phyloP scores from a whole-genome alignment of 495 filamentous ascomycete species.

The Penicillium verhagenii region DNA sequence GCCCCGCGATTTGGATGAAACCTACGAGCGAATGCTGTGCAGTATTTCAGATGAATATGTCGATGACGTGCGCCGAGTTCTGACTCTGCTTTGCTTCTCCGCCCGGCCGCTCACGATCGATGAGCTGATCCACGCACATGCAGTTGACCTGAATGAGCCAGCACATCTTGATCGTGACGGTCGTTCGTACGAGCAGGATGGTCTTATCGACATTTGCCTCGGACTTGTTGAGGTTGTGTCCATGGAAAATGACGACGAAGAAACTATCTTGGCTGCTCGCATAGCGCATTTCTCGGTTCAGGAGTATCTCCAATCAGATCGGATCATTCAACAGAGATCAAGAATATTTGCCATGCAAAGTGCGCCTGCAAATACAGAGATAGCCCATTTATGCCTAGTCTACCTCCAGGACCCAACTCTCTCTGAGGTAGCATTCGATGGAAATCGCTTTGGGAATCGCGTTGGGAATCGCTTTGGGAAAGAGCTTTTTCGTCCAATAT shows the following conservation, averaged over 20 bases:
- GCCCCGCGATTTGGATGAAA: constrained; percentile 35
- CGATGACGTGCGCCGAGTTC: constrained; percentile 26
- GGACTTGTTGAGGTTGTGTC: constrained; percentile 27
- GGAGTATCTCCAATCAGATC: constrained; percentile 40
- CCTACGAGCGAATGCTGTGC: constrained; percentile 34
- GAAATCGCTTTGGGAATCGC: too few species aligned
- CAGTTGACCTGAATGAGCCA: constrained; percentile 22
- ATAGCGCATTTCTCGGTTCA: constrained; percentile 43
- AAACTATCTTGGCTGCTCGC: constrained; percentile 10
- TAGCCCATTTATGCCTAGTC: constrained; percentile 30
- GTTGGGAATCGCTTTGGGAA: too few species aligned
- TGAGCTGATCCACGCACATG: constrained; percentile 32
- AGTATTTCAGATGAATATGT: constrained; percentile 22
- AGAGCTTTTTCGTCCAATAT: too few species aligned
- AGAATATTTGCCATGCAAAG: constrained; percentile 19
- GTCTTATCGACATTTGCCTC: constrained; percentile 27
- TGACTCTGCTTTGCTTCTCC: constrained; percentile 34
- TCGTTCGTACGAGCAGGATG: constrained; percentile 20
- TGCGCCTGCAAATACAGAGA: constrained; percentile 22
- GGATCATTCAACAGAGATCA: constrained; percentile 25
- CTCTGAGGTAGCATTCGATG: too few species aligned
- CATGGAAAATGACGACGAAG: background rate
- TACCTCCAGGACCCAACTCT: constrained; percentile 32
- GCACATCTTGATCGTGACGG: constrained; percentile 21
- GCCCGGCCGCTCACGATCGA: constrained; percentile 24